phyloP scores from a whole-genome alignment of 192 early-diverging fungal species.

The Chytriomyces sp. region DNA sequence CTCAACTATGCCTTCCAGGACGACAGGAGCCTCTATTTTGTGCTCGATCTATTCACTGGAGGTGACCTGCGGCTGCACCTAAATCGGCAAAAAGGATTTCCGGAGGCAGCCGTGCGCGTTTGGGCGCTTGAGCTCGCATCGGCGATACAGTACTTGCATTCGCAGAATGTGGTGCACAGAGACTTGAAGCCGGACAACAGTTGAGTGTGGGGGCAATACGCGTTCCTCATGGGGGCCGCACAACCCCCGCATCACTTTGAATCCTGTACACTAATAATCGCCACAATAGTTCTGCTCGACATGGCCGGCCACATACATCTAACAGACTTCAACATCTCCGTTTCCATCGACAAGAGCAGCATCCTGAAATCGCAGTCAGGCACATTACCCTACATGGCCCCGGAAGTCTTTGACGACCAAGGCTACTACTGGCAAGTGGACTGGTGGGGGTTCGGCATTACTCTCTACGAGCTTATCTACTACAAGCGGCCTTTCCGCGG shows the following conservation, averaged over 20 bases:
- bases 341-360: constrained; percentile 63
- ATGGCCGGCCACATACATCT: constrained; percentile 83
- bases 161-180: constrained; percentile 79
- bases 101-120: constrained; percentile 75
- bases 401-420: constrained; percentile 49
- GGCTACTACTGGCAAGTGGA: constrained; percentile 60
- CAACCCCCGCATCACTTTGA: neutral
- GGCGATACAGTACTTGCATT: constrained; percentile 82
- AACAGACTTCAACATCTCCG: constrained; percentile 97
- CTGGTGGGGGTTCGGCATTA: constrained; percentile 87
- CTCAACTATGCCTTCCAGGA: constrained; percentile 96
- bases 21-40: constrained; percentile 90
- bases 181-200: constrained; percentile 95
- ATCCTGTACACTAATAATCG: neutral
- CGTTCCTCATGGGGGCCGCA: neutral
- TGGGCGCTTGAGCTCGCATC: constrained; percentile 89
- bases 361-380: constrained; percentile 84
- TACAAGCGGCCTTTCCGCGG: constrained; percentile 78
- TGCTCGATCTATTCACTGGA: constrained; percentile 92
- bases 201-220: constrained; percentile 10
- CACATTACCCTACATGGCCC: constrained; percentile 85
- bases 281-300: constrained; percentile 61
- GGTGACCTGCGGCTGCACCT: constrained; percentile 92
- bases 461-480: constrained; percentile 76
- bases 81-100: constrained; percentile 68